These are phyloP conservation scores for Serendipita sp. DNA, from an alignment of 768 basidiomycete species.

Conservation along the genomic window DNA sequence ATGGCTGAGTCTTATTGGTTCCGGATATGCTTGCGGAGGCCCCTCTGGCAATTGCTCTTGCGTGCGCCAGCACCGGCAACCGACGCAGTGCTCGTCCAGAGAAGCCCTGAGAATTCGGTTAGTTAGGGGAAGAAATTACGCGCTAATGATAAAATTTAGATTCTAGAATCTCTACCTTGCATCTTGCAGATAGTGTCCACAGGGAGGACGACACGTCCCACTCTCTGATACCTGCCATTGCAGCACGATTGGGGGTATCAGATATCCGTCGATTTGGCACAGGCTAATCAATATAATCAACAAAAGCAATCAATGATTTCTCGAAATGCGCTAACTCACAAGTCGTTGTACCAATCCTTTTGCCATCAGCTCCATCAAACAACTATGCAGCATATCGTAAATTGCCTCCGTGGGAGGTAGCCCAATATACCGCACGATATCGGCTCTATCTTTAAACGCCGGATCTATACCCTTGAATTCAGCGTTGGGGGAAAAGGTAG, in stretches of 20 bases:
- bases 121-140: no score
- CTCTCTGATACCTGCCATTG: neutral
- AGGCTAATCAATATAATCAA: neutral
- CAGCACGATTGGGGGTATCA: slow-evolving; percentile 7
- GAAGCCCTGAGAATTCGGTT: slow-evolving; percentile 66
- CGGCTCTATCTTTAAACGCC: slow-evolving; percentile 93
- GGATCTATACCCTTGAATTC: slow-evolving; percentile 53
- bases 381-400: slow-evolving; percentile 79
- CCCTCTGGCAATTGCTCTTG: slow-evolving; percentile 44
- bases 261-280: slow-evolving; percentile 10
- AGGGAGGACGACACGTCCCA: slow-evolving; percentile 20
- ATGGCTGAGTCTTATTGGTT: neutral
- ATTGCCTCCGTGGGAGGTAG: slow-evolving; percentile 82
- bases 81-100: slow-evolving; percentile 85
- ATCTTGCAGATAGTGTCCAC: slow-evolving; percentile 53
- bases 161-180: slow-evolving; percentile 43
- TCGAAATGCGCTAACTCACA: slow-evolving; percentile 28
- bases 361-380: slow-evolving; percentile 61
- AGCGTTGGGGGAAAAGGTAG: no score
- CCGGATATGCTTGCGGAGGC: slow-evolving; percentile 2
- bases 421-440: slow-evolving; percentile 90
- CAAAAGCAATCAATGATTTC: neutral
- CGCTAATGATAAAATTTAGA: neutral
- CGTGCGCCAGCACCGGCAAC: slow-evolving; percentile 86
- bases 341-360: slow-evolving; percentile 51